Base-by-base conservation (phyloP, 1,139 yeast species). In the Geotrichum cucujoidarum region DNA sequence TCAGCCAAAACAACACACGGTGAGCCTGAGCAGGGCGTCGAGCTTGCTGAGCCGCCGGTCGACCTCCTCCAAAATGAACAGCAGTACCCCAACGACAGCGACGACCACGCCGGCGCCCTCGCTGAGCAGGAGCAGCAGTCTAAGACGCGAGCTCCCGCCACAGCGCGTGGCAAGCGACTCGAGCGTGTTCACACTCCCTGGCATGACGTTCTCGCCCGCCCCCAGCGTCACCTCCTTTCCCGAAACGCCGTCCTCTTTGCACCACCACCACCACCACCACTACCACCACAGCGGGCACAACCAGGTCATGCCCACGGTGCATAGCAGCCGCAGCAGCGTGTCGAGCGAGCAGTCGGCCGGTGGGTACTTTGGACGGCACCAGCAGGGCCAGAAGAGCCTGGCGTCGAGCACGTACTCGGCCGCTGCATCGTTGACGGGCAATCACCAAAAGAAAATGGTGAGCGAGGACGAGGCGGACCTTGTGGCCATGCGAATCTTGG, bases 401-500 rank as follows among this genome's bases (percentile, higher is more conserved):
- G 36, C 35, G 13, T 43, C 46, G 20, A 35, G 41, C 21, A 10
- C 18, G 22, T 32, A 39, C 40, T 32, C 43, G 18, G 21, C 44
- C 11, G 33, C 39, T 17, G 42, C 36, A 13, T 18, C 27, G 32
- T 31, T 30, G 35, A 27, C 38, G 44, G 40, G 32, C 50, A 34
- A 6, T 6, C 27, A 6, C 8, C 6, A 10, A 6, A 6, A 6
- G 27, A 10, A 6, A 20, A 38, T 27, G n/a, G 56, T 48, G 32
- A 52, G 45, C 24, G 65, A 62, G 29, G 62, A 57, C 24, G 52
- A 48, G 27, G 69, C 68, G 20, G 70, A 66, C 49, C 63, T 60
- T 44, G 63, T 66, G 61, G 70, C 70, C 20, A 60, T 61, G 60
- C 52, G 57, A 34, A 66, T 66, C 43, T 53, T 66, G 44, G 66